Base-by-base conservation (phyloP, 768 basidiomycete species). In the Boletus vermiculosoides region DNA sequence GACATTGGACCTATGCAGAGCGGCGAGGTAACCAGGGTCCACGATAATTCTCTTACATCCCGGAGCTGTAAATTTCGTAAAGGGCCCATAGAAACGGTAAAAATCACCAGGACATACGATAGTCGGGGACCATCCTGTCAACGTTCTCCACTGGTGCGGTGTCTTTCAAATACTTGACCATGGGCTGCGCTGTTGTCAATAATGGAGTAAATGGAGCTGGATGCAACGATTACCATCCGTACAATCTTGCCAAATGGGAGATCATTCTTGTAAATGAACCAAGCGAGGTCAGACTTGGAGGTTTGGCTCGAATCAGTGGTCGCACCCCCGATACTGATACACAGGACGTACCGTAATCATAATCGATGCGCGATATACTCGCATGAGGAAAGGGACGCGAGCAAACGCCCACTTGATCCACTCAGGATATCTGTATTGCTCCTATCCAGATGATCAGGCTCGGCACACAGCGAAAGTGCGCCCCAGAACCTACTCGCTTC, bases 31-130 rank as follows among this genome's bases (percentile, higher is more conserved):
- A 18, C 34, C n/a, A 34, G 22, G 52, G 31, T 56, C 77, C 78
- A 82, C 74, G 34, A 88, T 80, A 20, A 86, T 76, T 25, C 86
- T 75, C 65, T 83, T 85, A 65, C 83, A 85, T 34, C 83, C 84
- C 25, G 80, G 78, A 42, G 79, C 83, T 83, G 49, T 37, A 36
- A 42, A 15, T 22, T 33, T 23, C 16, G 22, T 39, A 15, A 40
- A n/a, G 10, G 12, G 12, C 28, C 12, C 18, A n/a, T 48, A 37
- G 30, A 44, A 47, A 18, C 25, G 18, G 22, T 47, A 46, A 30
- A 59, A 20, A 28, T 45, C 20, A 34, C 36, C 34, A 18, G 22
- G 20, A 28, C 53, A 55, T 41, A 30, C 53, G 22, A 55, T 55
- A 33, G 52, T 33, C 54, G 22, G 54, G 52, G 22, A 41, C 33